Base-by-base conservation (phyloP, 306 rosid genomes). In the Corylus avellana region DNA sequence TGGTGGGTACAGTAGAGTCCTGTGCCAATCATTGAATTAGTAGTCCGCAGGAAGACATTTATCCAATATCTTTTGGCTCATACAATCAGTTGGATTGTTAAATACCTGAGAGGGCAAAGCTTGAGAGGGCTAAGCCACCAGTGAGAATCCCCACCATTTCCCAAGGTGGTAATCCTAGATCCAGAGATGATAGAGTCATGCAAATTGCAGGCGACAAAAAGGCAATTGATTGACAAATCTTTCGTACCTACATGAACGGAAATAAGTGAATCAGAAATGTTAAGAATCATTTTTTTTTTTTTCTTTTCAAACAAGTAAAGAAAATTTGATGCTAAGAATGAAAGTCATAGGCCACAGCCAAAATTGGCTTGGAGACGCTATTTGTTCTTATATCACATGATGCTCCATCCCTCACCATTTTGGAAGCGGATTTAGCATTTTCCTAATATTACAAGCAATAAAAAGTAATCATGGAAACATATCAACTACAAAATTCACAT, bases 1-100 rank as follows among this genome's bases (percentile, higher is more conserved):
- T 95, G 99, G 84, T 95, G 99, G 56, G 97, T 93, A 79, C 98
- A 95, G 82, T 95, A 95, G 51, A 95, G 96, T 81, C 99, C 98
- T 93, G 96, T 75, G 81, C 74, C 78, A 57, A 80, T 70, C 35
- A 68, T 80, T 29, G 70, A 5, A 75, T 59, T 68, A 53, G 48
- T 27, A 57, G 79, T 84, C 55, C 10, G 78, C 51, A 81, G 76
- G 70, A 71, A 39, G 80, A 32, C 32, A 68, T 64, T 63, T 37
- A 61, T 75, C n/a, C 56, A 70, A 55, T 75, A 12, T 67, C 58
- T 46, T 57, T 55, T 39, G 44, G 10, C 12, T 1, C 49, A 47
- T 1, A 75, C 49, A 72, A 73, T 50, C 13, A 77, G 48, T 79
- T 70, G 58, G 80, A 80, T 79, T 78, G 18, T 70, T 50, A 9